Conservation (phyloP, 164 flowering plant genomes). For the Macadamia tetraphylla region DNA sequence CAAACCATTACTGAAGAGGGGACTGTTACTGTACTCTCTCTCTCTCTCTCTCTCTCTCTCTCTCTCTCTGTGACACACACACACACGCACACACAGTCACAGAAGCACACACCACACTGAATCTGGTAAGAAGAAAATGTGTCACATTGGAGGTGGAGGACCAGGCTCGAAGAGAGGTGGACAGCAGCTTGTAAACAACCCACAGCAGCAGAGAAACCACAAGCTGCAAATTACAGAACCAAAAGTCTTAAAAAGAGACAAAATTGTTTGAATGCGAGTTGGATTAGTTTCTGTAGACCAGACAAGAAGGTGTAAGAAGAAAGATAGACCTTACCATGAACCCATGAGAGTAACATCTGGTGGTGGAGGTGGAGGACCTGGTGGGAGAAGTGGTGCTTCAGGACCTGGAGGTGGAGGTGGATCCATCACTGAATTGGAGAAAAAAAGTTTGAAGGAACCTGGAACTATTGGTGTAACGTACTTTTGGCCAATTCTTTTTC, state of each 20-base stretch:
- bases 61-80: too few relatives aligned
- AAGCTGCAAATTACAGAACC: conserved; percentile 20
- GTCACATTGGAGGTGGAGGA: conserved; percentile 26
- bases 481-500: not conserved
- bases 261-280: too few relatives aligned
- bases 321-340: not conserved
- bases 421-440: not conserved
- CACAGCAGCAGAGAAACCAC: conserved; percentile 48
- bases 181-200: conserved; percentile 42
- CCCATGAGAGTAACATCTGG: not conserved
- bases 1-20: too few relatives aligned
- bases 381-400: not conserved
- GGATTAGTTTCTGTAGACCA: not conserved
- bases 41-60: too few relatives aligned
- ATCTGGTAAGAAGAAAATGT: too few relatives aligned
- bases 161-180: conserved; percentile 48
- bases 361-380: not conserved
- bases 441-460: not conserved
- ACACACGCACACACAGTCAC: too few relatives aligned
- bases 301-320: not conserved
- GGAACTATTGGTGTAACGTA: not conserved
- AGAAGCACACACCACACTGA: too few relatives aligned
- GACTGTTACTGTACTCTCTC: too few relatives aligned
- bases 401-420: not conserved
- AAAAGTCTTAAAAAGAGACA: not conserved